These are phyloP conservation scores for Trametes pubescens DNA, from an alignment of 1,284 basidiomycete genomes.

Conservation along the genomic window DNA sequence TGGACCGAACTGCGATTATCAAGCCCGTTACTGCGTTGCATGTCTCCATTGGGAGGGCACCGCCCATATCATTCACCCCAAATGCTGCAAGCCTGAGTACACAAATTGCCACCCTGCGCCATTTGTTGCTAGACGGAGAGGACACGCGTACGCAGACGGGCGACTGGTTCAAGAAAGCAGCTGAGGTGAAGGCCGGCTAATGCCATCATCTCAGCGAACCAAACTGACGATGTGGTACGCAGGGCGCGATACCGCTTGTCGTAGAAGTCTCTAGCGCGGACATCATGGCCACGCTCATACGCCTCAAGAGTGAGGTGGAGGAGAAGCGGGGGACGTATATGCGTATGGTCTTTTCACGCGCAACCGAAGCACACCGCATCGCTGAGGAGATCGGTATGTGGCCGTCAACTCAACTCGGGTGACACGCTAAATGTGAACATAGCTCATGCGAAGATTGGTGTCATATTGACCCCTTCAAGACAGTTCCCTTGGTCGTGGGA, in stretches of 20 bases:
- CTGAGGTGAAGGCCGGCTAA: slow-evolving; percentile 52
- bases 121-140: slow-evolving; percentile 57
- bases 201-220: neutral
- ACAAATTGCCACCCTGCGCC: slow-evolving; percentile 61
- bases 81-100: slow-evolving; percentile 53
- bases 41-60: slow-evolving; percentile 60
- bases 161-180: slow-evolving; percentile 64
- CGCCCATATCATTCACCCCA: slow-evolving; percentile 42
- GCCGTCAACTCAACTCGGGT: too few relatives aligned
- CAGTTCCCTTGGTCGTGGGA: slow-evolving; percentile 64
- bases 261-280: slow-evolving; percentile 53
- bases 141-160: slow-evolving; percentile 46
- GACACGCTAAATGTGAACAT: slow-evolving; percentile 38
- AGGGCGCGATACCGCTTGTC: slow-evolving; percentile 56
- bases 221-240: neutral
- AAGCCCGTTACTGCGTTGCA: slow-evolving; percentile 78
- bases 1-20: slow-evolving; percentile 75
- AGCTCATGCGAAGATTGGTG: slow-evolving; percentile 55
- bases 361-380: slow-evolving; percentile 77
- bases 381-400: slow-evolving; percentile 68
- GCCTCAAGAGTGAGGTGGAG: slow-evolving; percentile 79
- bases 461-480: slow-evolving; percentile 59
- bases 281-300: slow-evolving; percentile 77
- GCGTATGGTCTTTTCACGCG: slow-evolving; percentile 76
- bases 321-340: slow-evolving; percentile 60